A percentile compares a stretch with the other conserved stretches of the same genome.
Conservation (phyloP, 176 grass and related monocot genomes). For the Carex myosuroides region DNA sequence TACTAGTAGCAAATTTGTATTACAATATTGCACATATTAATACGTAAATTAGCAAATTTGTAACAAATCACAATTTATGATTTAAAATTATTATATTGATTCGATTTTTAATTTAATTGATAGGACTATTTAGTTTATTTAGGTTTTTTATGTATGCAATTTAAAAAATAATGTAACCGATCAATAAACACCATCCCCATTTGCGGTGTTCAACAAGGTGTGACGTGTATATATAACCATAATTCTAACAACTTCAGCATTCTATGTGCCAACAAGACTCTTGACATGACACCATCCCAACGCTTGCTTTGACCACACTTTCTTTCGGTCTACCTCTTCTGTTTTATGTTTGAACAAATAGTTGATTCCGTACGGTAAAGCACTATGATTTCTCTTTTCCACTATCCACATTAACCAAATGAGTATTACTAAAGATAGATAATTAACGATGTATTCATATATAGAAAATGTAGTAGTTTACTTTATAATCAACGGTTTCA, state of each 20-base stretch:
- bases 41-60: background rate
- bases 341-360: background rate
- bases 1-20: background rate
- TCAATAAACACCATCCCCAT: background rate
- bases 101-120: background rate
- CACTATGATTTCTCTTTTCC: background rate
- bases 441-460: background rate
- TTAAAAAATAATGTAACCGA: background rate
- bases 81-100: background rate
- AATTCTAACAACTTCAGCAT: background rate
- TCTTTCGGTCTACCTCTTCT: background rate
- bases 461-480: background rate
- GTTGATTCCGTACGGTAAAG: background rate
- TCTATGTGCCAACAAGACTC: background rate
- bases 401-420: background rate
- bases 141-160: background rate
- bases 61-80: background rate
- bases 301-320: background rate
- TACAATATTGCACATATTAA: background rate
- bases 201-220: background rate
- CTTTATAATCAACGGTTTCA: background rate
- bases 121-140: background rate
- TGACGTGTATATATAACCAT: background rate
- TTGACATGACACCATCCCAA: slow-evolving; percentile 13
- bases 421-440: background rate